Evolutionary conservation across 2,329 filamentous ascomycete species (phyloP), one percentile per base, ranked within the genome.

Genomic region (Chaetomium globosum): DNA sequence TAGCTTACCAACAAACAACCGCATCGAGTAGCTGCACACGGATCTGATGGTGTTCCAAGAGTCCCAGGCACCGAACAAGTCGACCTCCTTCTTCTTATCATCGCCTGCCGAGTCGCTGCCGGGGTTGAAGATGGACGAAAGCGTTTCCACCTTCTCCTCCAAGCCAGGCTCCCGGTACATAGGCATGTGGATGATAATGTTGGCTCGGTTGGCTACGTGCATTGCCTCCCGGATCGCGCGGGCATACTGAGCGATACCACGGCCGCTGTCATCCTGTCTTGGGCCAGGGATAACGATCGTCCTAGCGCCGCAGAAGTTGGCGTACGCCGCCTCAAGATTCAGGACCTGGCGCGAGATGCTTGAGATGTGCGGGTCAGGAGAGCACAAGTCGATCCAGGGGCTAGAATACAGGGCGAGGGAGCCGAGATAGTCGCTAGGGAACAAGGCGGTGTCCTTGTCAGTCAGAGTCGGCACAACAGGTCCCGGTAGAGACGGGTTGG

Each of bases 361-460:
- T 8, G 92, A 88, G 68, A 98, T 88, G 68, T 94, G 78, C 7
- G 93, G 91, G 75, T 97, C 90, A 1, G 87, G 80, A 2, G 93
- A 96, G 72, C 89, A 89, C 13, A 98, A 80, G 74, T 98, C 93
- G 70, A 97, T 94, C 94, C 94, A 98, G 6, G 92, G 86, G 76
- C 93, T 97, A n/a, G 87, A 87, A 65, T 90, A 89, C 16, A 88
- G 91, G 57, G 96, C 84, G 65, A 95, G 82, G 60, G 93, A 90
- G 68, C 87, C 87, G 67, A 93, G 86, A 68, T 84, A 84, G 16
- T 86, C 83, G 64, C 84, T 85, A 5, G 91, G 91, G 57, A 87
- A 87, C 62, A 95, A 80, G 23, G 84, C 86, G 0, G 92, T 93
- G 74, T 97, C 93, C 67, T 90, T 85, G 12, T 92, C 89, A 0